Percentiles rank a stretch among this genome's conserved stretches.
phyloP scores from a whole-genome alignment of 768 basidiomycete species.

The Leccinum ochraceum region DNA sequence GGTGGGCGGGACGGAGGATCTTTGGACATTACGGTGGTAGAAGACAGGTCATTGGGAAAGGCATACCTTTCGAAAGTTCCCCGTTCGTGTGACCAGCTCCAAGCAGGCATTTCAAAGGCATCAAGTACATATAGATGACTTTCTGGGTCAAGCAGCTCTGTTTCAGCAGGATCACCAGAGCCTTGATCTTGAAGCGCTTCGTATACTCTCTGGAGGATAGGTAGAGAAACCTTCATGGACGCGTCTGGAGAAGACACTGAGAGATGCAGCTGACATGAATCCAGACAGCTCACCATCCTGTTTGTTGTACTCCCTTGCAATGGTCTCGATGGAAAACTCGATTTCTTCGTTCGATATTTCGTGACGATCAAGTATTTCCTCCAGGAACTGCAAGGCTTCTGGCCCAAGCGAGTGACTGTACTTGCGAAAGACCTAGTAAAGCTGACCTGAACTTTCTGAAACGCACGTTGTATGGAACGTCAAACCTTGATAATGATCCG shows the following conservation, averaged over 20 bases:
- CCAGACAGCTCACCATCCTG: conserved; percentile 65
- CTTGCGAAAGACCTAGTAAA: conserved; percentile 74
- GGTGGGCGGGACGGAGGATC: conserved; percentile 55
- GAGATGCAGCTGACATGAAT: neutral
- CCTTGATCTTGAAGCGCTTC: conserved; percentile 71
- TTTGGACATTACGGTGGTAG: conserved; percentile 15
- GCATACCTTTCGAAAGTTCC: conserved; percentile 86
- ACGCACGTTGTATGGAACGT: neutral
- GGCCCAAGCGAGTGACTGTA: conserved; percentile 87
- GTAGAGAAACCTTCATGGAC: conserved; percentile 75
- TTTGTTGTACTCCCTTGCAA: conserved; percentile 86
- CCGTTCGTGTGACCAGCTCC: conserved; percentile 86
- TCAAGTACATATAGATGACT: conserved; percentile 82
- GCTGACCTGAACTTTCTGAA: neutral
- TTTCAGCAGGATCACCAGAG: conserved; percentile 44
- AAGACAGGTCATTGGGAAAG: neutral
- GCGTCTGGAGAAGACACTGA: conserved; percentile 53
- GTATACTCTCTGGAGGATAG: conserved; percentile 70
- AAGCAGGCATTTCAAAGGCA: conserved; percentile 94
- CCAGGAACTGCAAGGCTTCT: conserved; percentile 69
- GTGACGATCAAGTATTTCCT: conserved; percentile 68
- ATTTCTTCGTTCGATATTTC: conserved; percentile 70
- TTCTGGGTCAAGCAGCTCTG: conserved; percentile 74
- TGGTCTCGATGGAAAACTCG: conserved; percentile 73
- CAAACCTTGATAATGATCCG: conserved; percentile 46